These are phyloP conservation scores for Clohesyomyces aquaticus DNA, from an alignment of 495 filamentous ascomycete species.

Conservation along the genomic window DNA sequence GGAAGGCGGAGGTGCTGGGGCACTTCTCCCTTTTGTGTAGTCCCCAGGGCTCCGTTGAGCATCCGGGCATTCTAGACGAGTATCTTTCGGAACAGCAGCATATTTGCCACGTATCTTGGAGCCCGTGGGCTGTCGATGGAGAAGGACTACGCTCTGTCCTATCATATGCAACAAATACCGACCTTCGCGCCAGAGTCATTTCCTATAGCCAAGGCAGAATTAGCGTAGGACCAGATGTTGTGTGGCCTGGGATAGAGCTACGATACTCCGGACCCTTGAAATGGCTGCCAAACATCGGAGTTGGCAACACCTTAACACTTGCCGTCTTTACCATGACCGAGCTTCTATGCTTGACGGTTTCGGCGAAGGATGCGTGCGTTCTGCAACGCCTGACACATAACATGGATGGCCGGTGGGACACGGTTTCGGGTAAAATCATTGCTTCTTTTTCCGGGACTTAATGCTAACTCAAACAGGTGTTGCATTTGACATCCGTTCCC, in stretches of 20 bases:
- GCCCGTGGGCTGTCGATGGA: conserved; percentile 42
- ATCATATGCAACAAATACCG: conserved; percentile 44
- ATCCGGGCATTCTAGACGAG: conserved; percentile 34
- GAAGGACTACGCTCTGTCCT: conserved; percentile 45
- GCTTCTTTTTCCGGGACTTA: neutral
- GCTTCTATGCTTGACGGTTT: conserved; percentile 22
- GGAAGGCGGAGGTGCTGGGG: conserved; percentile 26
- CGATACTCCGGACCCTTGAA: conserved; percentile 21
- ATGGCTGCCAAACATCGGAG: conserved; percentile 24
- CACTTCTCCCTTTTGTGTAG: conserved; percentile 21
- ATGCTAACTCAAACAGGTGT: conserved; percentile 13
- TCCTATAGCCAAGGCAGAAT: neutral
- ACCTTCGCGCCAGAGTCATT: conserved; percentile 25
- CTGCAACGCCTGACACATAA: neutral
- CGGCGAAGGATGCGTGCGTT: conserved; percentile 14
- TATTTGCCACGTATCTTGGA: conserved; percentile 46
- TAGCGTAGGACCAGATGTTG: conserved; percentile 21
- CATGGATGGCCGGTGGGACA: conserved; percentile 33
- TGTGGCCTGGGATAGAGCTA: conserved; percentile 17
- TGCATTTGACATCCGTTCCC: conserved; percentile 7
- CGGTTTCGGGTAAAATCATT: conserved; percentile 10
- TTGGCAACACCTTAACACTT: conserved; percentile 9
- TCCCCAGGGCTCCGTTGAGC: neutral
- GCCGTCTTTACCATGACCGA: conserved; percentile 17
- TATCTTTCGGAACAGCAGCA: conserved; percentile 42